Evolutionary conservation across 306 rosid species (phyloP).

Genomic region (Oemleria cerasiformis): DNA sequence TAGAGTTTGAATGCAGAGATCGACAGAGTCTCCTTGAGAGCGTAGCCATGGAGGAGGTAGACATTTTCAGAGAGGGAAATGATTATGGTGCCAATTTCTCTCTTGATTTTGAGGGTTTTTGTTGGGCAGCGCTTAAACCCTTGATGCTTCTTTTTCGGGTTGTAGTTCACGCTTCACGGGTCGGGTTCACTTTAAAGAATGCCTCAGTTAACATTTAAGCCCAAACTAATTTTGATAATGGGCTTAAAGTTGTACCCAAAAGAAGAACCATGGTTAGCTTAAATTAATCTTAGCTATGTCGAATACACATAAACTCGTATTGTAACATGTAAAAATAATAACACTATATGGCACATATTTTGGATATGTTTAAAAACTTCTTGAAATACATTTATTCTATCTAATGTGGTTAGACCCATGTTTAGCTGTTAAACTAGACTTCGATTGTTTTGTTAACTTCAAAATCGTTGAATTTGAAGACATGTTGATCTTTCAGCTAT

Average conservation of each 20-base stretch:
- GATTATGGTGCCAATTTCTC: not conserved
- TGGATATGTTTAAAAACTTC: too few species aligned
- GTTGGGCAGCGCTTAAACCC: constrained; percentile 42
- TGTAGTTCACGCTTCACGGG: not conserved
- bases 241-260: not conserved
- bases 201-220: not conserved
- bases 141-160: not conserved
- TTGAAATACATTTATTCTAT: too few species aligned
- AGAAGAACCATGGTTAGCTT: not conserved
- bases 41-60: constrained; percentile 35
- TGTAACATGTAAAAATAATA: too few species aligned
- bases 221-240: not conserved
- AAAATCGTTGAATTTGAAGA: too few species aligned
- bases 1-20: constrained; percentile 37
- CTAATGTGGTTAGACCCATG: too few species aligned
- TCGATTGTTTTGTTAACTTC: too few species aligned
- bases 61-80: constrained; percentile 23
- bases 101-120: not conserved
- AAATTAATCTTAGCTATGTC: too few species aligned
- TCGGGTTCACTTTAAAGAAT: not conserved
- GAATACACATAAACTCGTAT: too few species aligned
- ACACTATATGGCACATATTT: too few species aligned
- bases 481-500: too few species aligned
- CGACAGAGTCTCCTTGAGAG: constrained; percentile 54
- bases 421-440: too few species aligned